A percentile compares a stretch with the other conserved stretches of the same genome.
These are phyloP conservation scores for Aureobasidium sp. DNA, from an alignment of 2,329 filamentous ascomycete species.

Conservation along the genomic window DNA sequence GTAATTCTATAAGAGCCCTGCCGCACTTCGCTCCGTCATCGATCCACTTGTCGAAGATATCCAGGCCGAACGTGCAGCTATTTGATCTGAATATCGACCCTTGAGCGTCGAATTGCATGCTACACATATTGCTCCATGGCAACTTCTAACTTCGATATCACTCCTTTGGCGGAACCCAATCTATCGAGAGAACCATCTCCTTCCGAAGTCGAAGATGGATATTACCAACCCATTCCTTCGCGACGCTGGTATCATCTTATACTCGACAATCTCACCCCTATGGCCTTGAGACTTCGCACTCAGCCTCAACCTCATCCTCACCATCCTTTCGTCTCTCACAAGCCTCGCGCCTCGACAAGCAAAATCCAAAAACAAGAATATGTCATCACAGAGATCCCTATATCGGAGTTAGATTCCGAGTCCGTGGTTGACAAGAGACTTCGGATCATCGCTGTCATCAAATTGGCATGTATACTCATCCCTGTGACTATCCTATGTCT, in stretches of 20 bases:
- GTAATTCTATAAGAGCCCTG: background rate
- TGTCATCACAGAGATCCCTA: background rate
- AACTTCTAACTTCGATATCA: background rate
- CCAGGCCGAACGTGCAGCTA: background rate
- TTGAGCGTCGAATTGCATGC: background rate
- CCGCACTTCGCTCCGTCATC: background rate
- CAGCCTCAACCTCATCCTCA: background rate
- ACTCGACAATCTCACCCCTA: background rate
- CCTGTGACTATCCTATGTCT: conserved; percentile 15
- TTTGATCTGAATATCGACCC: background rate
- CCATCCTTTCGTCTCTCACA: background rate
- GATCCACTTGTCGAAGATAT: background rate
- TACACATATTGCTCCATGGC: background rate
- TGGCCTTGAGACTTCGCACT: background rate
- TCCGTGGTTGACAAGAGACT: background rate
- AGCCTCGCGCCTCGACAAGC: background rate
- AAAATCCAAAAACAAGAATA: background rate
- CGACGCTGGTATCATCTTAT: background rate
- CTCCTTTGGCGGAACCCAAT: background rate
- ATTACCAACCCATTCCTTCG: background rate
- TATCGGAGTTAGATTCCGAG: background rate
- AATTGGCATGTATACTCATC: background rate
- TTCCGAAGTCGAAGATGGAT: conserved; percentile 1
- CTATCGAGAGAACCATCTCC: background rate
- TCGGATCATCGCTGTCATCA: background rate